These are phyloP conservation scores for Xerophyta viscosa DNA, from an alignment of 106 monocot species.

Conservation along the genomic window DNA sequence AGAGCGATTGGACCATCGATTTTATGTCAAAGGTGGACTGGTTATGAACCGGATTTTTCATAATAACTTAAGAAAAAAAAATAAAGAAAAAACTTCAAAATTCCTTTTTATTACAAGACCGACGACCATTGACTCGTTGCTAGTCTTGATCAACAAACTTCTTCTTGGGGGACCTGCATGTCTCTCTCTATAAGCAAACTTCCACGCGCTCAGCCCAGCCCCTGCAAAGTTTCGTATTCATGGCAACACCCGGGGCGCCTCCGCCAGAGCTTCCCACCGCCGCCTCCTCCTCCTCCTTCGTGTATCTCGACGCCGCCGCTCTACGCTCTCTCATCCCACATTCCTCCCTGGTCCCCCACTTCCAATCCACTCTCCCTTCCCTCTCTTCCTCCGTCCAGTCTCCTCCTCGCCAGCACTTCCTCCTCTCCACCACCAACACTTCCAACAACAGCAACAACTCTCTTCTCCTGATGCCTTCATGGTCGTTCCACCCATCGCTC, in stretches of 20 bases:
- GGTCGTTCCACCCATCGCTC: constrained; percentile 46
- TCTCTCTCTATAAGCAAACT: no score
- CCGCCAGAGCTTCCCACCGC: no score
- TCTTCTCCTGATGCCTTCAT: constrained; percentile 89
- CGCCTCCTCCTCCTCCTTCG: not conserved
- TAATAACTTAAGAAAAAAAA: no score
- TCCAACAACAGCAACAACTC: constrained; percentile 20
- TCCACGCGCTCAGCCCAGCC: no score
- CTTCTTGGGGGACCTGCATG: no score
- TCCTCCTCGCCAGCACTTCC: constrained; percentile 16
- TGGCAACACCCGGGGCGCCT: constrained; percentile 6
- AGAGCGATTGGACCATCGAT: no score
- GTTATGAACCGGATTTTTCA: no score
- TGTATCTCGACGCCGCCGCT: constrained; percentile 22
- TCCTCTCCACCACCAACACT: constrained; percentile 9
- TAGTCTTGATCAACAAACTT: not conserved
- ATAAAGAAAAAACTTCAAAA: no score
- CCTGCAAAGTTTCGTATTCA: not conserved
- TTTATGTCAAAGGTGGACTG: no score
- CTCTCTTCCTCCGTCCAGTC: constrained; percentile 7
- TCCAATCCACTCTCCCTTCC: constrained; percentile 23
- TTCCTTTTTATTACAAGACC: no score
- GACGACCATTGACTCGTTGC: not conserved
- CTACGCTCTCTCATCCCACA: constrained; percentile 16
- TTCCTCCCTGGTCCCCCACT: constrained; percentile 23